Conservation (phyloP, 352 stramenopile genomes). For the Globisporangium polare region DNA sequence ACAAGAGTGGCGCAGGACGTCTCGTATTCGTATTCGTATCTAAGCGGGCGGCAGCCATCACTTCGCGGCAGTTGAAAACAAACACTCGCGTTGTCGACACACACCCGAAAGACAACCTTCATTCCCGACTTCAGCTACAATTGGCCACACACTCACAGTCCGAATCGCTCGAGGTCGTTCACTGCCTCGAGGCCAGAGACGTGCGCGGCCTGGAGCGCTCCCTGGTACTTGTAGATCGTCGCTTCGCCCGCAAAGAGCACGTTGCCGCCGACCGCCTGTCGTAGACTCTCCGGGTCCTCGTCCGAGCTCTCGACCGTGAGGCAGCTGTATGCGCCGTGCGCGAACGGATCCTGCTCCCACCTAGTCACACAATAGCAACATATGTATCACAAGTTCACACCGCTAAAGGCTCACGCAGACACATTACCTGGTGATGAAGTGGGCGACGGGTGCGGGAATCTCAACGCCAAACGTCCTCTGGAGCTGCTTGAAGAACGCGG, state of each 20-base stretch:
- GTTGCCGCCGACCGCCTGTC: conserved; percentile 28
- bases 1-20: too few relatives aligned
- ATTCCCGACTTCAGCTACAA: too few relatives aligned
- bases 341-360: conserved; percentile 60
- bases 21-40: too few relatives aligned
- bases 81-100: not conserved
- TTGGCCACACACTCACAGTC: not conserved
- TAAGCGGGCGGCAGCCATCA: too few relatives aligned
- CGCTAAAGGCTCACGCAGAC: too few relatives aligned
- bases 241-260: conserved; percentile 69
- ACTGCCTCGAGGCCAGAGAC: conserved; percentile 40
- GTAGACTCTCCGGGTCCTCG: conserved; percentile 49
- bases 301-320: conserved; percentile 57
- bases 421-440: conserved; percentile 62
- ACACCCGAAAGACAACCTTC: too few relatives aligned
- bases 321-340: conserved; percentile 57
- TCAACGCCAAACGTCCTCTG: conserved; percentile 36
- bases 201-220: conserved; percentile 59
- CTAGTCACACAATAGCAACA: conserved; percentile 15
- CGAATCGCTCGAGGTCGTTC: conserved; percentile 24
- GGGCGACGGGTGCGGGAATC: conserved; percentile 30
- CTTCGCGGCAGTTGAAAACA: not conserved
- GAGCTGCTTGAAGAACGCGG: conserved; percentile 40
- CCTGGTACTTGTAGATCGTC: conserved; percentile 66
- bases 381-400: too few relatives aligned